Percentiles rank a stretch among this genome's conserved stretches.
Evolutionary conservation across 345 rosid species (phyloP).

Genomic region (Noccaea bulbosa): DNA sequence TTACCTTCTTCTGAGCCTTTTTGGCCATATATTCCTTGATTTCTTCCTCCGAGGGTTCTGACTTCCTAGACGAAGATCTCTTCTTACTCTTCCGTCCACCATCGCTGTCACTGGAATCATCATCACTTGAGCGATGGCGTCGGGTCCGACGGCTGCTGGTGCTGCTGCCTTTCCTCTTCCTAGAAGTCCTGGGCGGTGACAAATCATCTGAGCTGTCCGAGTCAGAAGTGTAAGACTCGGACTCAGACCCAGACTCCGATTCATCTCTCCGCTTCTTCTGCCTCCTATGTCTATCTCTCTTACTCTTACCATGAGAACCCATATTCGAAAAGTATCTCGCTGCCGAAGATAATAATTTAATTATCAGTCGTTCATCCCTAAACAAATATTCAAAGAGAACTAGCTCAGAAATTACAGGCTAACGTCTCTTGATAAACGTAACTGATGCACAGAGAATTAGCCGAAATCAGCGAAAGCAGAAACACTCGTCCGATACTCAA

Average conservation of each 20-base stretch:
- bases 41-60: conserved; percentile 55
- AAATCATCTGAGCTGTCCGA: conserved; percentile 37
- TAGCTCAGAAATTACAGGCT: not conserved
- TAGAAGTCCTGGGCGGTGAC: conserved; percentile 49
- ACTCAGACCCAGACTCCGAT: conserved; percentile 40
- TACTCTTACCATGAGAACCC: conserved; percentile 37
- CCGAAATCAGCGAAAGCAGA: not conserved
- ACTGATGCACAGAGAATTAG: not conserved
- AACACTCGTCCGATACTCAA: not conserved
- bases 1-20: conserved; percentile 83
- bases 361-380: not conserved
- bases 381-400: not conserved
- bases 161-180: conserved; percentile 43
- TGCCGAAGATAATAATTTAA: not conserved
- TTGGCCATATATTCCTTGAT: conserved; percentile 73
- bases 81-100: conserved; percentile 51
- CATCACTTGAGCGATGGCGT: conserved; percentile 29
- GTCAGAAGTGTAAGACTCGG: conserved; percentile 45
- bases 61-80: conserved; percentile 54
- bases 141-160: conserved; percentile 40
- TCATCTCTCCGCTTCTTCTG: conserved; percentile 42
- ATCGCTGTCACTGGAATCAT: conserved; percentile 46
- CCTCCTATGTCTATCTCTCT: conserved; percentile 24
- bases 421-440: not conserved
- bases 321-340: conserved; percentile 17